A percentile compares a stretch with the other conserved stretches of the same genome.
Evolutionary conservation across 495 filamentous ascomycete genomes (phyloP).

Genomic region (Aspergillus steynii): DNA sequence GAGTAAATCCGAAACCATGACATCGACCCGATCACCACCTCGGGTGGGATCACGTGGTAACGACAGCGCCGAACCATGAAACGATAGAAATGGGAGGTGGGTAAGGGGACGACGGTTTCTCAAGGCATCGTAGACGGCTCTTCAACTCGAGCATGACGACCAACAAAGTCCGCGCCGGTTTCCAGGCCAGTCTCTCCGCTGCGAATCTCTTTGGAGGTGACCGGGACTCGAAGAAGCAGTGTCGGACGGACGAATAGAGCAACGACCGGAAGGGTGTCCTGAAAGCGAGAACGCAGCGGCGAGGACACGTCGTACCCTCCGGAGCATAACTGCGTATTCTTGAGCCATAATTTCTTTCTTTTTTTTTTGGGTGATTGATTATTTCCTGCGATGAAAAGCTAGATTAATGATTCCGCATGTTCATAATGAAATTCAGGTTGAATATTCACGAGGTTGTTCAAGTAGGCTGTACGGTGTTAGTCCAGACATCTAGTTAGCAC

Average conservation of each 20-base stretch:
- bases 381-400: conserved; percentile 19
- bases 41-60: conserved; percentile 19
- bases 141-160: conserved; percentile 11
- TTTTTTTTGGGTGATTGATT: conserved; percentile 2
- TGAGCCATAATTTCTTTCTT: neutral
- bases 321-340: neutral
- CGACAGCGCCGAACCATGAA: conserved; percentile 13
- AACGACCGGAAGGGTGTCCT: neutral
- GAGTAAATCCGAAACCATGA: conserved; percentile 30
- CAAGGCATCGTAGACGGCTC: conserved; percentile 19
- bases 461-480: neutral
- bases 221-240: conserved; percentile 2
- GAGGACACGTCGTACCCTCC: neutral
- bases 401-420: conserved; percentile 21
- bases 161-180: neutral
- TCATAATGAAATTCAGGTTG: conserved; percentile 5
- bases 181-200: conserved; percentile 1
- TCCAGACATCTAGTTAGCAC: neutral
- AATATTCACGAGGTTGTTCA: neutral
- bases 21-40: conserved; percentile 2
- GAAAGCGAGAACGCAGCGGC: neutral
- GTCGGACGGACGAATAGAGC: conserved; percentile 4
- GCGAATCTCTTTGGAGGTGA: conserved; percentile 13
- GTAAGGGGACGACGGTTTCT: conserved; percentile 16
- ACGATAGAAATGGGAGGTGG: conserved; percentile 9